Evolutionary conservation across 2,329 filamentous ascomycete genomes (phyloP), one percentile per base, ranked within the genome.

Genomic region (Trichoderma breve): DNA sequence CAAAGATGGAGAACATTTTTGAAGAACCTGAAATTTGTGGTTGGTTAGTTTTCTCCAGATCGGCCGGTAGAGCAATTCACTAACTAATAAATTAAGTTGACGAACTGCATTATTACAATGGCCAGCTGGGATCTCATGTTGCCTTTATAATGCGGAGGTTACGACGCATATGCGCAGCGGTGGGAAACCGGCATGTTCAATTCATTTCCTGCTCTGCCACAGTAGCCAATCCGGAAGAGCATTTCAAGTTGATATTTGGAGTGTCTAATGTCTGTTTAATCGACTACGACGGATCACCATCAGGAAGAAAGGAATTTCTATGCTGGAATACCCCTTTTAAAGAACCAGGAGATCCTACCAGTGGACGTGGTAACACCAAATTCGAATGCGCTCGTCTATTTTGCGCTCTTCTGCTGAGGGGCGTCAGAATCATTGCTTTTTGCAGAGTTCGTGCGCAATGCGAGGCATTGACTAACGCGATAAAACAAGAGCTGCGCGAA

Each of bases 311-410:
- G 79, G 95, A 98, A 77, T 98, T 98, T 72, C 79, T 99, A 7
- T 98, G 95, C 81, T 99, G 96, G 96, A 98, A 99, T 77, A 98
- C 95, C 0, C 96, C 96, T 0, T 97, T 90, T 81, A 97, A 94
- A 79, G 95, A 98, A 76, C 94, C 95, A 0, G 88, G 87, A 1
- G 95, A 98, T 80, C 93, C 94, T 9, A 90, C 92, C 0, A 97
- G 93, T 76, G 95, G 96, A 1, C 89, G 96, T 72, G 93, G 93
- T 15, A 93, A 93, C 79, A 91, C 91, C 4, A 90, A 97, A 79
- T 87, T 89, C 5, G 95, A 99, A 81, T 92, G 93, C n/a, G 94
- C 96, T 1, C 90, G 93, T 57, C 83, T 99, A 0, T 97, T 99
- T 78, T 97, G 94, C 76, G 93, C 97, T 77, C 85, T 99, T 2